These are phyloP conservation scores for Spinacia oleracea DNA, from an alignment of 179 eudicot species.

Conservation along the genomic window DNA sequence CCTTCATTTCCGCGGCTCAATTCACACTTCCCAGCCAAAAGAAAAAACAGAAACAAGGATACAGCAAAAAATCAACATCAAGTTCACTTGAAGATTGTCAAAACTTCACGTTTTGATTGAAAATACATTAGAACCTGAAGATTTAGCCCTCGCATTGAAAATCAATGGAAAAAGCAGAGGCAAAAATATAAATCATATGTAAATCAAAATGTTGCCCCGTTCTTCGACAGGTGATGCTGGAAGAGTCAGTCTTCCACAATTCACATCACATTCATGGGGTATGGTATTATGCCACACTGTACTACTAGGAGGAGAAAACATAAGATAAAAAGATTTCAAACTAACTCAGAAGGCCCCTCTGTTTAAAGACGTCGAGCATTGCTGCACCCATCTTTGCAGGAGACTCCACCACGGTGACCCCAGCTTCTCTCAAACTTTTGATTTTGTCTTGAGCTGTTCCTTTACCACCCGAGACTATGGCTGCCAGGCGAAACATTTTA, in stretches of 20 bases:
- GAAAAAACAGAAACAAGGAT: not conserved
- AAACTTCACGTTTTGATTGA: constrained; percentile 7
- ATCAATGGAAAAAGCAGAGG: constrained; percentile 18
- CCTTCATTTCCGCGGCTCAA: not conserved
- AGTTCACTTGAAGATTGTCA: constrained; percentile 18
- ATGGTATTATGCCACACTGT: constrained; percentile 31
- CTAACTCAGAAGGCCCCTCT: constrained; percentile 72
- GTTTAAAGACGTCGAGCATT: constrained; percentile 87
- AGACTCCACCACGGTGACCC: constrained; percentile 93
- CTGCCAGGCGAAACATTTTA: constrained; percentile 41
- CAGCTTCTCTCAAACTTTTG: constrained; percentile 77
- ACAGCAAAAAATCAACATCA: not conserved
- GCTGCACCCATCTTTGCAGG: constrained; percentile 93
- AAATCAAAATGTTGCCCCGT: constrained; percentile 27
- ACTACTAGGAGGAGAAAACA: constrained; percentile 17
- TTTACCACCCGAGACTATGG: constrained; percentile 97
- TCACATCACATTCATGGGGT: constrained; percentile 25
- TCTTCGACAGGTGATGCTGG: constrained; percentile 30
- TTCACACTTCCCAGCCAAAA: not conserved
- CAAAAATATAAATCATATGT: constrained; percentile 17
- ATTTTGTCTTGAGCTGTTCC: constrained; percentile 98
- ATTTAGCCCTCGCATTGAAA: constrained; percentile 23
- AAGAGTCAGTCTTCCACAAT: constrained; percentile 24
- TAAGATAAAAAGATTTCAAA: constrained; percentile 1
- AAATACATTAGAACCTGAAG: constrained; percentile 20